phyloP scores from a whole-genome alignment of 2,329 filamentous ascomycete genomes.

The Scolecobasidium constrictum region DNA sequence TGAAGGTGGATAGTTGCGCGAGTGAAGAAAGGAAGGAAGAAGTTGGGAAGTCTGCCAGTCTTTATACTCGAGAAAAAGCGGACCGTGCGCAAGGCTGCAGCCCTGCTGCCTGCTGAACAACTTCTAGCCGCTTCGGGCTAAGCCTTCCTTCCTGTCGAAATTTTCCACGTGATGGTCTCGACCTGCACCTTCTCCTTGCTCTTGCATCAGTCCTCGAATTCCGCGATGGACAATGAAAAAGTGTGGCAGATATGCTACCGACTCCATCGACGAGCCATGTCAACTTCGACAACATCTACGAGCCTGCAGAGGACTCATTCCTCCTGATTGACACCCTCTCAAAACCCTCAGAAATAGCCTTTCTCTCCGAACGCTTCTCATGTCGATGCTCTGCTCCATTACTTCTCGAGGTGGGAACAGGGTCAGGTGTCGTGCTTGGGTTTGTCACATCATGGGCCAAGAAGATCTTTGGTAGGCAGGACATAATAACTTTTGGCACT shows the following conservation, averaged over 20 bases:
- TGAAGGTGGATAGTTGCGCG: too few species aligned
- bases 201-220: too few species aligned
- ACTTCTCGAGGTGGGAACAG: constrained; percentile 77
- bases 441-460: constrained; percentile 70
- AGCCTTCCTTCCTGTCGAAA: too few species aligned
- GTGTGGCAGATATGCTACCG: constrained; percentile 78
- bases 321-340: constrained; percentile 88
- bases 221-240: too few species aligned
- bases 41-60: too few species aligned
- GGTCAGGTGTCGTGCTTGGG: constrained; percentile 86
- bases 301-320: constrained; percentile 92
- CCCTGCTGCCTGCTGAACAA: too few species aligned
- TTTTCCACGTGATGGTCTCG: too few species aligned
- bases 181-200: too few species aligned
- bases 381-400: constrained; percentile 34
- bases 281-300: constrained; percentile 78
- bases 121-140: too few species aligned
- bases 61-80: too few species aligned
- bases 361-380: constrained; percentile 54
- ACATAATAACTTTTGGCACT: constrained; percentile 62
- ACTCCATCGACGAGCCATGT: constrained; percentile 92
- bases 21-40: too few species aligned
- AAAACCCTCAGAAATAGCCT: constrained; percentile 53
- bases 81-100: too few species aligned
- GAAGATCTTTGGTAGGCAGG: constrained; percentile 58